phyloP scores from a whole-genome alignment of 1,284 basidiomycete genomes.

The Boletellus sp. region DNA sequence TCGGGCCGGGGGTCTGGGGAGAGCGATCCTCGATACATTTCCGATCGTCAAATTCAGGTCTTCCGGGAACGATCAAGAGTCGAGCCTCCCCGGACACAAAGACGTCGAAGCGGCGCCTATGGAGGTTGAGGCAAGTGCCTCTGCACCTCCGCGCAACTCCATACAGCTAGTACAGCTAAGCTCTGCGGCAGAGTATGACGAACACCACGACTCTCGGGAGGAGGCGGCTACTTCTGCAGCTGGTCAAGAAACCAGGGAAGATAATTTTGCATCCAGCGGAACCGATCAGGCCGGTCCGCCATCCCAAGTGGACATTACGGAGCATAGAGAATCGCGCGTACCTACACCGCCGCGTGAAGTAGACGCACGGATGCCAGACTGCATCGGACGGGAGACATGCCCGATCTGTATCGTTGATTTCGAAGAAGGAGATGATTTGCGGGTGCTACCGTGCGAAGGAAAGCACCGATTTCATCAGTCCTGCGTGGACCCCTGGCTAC shows the following conservation, averaged over 20 bases:
- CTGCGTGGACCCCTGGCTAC: constrained; percentile 84
- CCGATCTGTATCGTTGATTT: constrained; percentile 94
- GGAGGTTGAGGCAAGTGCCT: background rate
- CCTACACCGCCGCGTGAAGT: constrained; percentile 12
- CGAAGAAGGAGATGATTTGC: constrained; percentile 86
- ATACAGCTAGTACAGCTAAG: constrained; percentile 13
- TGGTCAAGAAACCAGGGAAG: constrained; percentile 1
- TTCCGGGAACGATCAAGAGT: constrained; percentile 11
- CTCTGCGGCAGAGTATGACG: background rate
- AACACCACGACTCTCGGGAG: background rate
- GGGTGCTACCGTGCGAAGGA: constrained; percentile 85
- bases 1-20: constrained; percentile 75
- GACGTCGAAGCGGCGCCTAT: constrained; percentile 31
- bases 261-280: constrained; percentile 2
- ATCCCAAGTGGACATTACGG: constrained; percentile 3
- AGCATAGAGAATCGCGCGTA: constrained; percentile 1
- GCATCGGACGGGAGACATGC: constrained; percentile 80
- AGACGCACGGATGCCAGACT: constrained; percentile 52
- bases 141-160: constrained; percentile 5
- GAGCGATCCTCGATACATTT: constrained; percentile 92
- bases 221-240: background rate
- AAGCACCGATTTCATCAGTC: constrained; percentile 84
- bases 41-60: constrained; percentile 83
- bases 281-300: constrained; percentile 4
- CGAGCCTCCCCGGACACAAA: constrained; percentile 20